Percentiles rank a stretch among this genome's conserved stretches.
Evolutionary conservation across 768 basidiomycete genomes (phyloP).

Genomic region (Coprinopsis sp.): DNA sequence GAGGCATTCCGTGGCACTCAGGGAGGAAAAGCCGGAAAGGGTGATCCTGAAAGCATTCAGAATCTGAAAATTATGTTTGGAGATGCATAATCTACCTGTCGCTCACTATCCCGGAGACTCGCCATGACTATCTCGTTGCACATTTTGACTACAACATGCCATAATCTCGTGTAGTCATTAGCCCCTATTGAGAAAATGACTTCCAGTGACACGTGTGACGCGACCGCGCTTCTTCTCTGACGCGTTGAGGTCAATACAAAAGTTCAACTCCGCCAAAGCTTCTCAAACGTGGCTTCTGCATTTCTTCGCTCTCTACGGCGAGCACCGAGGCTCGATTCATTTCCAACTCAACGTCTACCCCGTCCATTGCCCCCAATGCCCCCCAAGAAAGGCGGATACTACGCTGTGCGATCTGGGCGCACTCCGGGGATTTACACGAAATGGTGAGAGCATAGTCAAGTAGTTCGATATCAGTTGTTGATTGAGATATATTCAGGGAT

Average conservation of each 20-base stretch:
- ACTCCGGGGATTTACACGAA: too few relatives aligned
- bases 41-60: conserved; percentile 69
- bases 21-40: conserved; percentile 30
- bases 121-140: too few relatives aligned
- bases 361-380: too few relatives aligned
- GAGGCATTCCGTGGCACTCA: conserved; percentile 68
- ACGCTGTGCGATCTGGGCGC: too few relatives aligned
- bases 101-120: too few relatives aligned
- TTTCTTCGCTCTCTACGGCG: not conserved
- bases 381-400: too few relatives aligned
- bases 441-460: not conserved
- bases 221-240: not conserved
- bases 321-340: not conserved
- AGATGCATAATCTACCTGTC: conserved; percentile 27
- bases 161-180: too few relatives aligned
- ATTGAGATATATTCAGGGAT: conserved; percentile 40
- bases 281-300: not conserved
- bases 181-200: too few relatives aligned
- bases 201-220: not conserved
- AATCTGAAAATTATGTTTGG: conserved; percentile 82
- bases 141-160: too few relatives aligned
- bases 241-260: not conserved
- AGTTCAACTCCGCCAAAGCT: not conserved
- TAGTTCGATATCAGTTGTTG: not conserved
- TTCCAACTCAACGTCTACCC: not conserved